Evolutionary conservation across 441 rosid genomes (phyloP), one percentile per base, ranked within the genome.

Genomic region (Erodium moschatum): DNA sequence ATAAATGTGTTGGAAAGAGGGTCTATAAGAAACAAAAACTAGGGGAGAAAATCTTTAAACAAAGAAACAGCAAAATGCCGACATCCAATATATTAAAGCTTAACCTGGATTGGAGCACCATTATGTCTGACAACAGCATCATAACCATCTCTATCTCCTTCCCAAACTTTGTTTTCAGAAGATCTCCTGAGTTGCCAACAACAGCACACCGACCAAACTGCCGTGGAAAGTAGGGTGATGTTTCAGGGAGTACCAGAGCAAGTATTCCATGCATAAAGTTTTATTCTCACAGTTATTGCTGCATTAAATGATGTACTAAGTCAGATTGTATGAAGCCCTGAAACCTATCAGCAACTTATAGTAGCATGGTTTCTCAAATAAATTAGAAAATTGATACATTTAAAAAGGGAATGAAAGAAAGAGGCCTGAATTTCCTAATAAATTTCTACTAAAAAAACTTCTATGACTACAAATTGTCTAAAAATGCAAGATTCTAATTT

Each of bases 121-220:
- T 91, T 94, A 80, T 94, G 97, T 77, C 97, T 81, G 42, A 94
- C 67, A 74, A 94, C 96, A 61, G 76, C 96, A 83, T 94, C 92
- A 42, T 87, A 88, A 72, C 79, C 75, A 86, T 94, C 97, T 70
- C 97, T 70, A 94, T 91, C 85, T 91, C 99, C 74, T 83, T 82
- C 60, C 97, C 97, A 63, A 91, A 94, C 81, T 76, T 86, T 67
- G 94, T 91, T 80, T 91, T 88, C 73, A 89, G 69, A 3, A 94
- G 97, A 85, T 91, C 99, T 72, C 97, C 96, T 0, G 94, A 94
- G 81, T 94, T 94, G 38, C 99, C 97, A 74, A 91, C 85, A 78
- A 94, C 97, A 81, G 97, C 97, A 79, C 99, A 94, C 46, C 83
- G 89, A 61, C 76, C 87, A 72, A 85, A 91, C 83, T 91, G 94